Evolutionary conservation across 805 yeast species (phyloP).

Genomic region (Scheffersomyces lignosus): DNA sequence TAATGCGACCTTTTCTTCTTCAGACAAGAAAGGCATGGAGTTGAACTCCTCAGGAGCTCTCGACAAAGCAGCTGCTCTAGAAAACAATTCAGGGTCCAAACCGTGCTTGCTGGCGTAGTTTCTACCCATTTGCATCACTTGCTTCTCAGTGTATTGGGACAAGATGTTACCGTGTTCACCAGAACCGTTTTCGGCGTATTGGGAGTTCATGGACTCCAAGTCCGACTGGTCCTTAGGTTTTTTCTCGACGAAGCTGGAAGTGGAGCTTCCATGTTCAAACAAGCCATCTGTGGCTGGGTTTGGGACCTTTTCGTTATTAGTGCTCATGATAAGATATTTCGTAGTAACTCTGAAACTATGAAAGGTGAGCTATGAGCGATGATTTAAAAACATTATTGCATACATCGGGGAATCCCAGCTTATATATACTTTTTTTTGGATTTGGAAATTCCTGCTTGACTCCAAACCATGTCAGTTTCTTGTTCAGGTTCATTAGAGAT

Average conservation of each 20-base stretch:
- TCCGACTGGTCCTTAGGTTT: constrained; percentile 13
- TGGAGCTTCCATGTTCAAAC: constrained; percentile 10
- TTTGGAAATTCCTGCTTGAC: too few relatives aligned
- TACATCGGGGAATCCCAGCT: neutral
- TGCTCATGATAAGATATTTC: too few relatives aligned
- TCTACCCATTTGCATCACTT: constrained; percentile 69
- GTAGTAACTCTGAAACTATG: too few relatives aligned
- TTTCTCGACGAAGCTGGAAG: constrained; percentile 10
- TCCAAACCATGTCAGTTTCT: too few relatives aligned
- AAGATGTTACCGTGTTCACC: constrained; percentile 46
- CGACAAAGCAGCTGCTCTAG: constrained; percentile 60
- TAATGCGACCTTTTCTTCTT: constrained; percentile 47
- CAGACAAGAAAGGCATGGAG: constrained; percentile 50
- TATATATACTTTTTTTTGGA: neutral
- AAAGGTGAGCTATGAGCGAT: too few relatives aligned
- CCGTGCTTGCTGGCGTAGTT: constrained; percentile 58
- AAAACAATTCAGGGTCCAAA: constrained; percentile 59
- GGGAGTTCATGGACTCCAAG: constrained; percentile 17
- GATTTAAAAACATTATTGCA: neutral
- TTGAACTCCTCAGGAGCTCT: constrained; percentile 57
- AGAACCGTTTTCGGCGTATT: constrained; percentile 16
- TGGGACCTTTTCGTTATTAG: neutral
- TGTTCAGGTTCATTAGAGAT: too few relatives aligned
- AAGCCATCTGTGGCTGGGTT: constrained; percentile 8
- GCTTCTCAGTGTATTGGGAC: constrained; percentile 58